These are phyloP conservation scores for Euphorbia lathyris DNA, from an alignment of 345 rosid genomes.

Conservation along the genomic window DNA sequence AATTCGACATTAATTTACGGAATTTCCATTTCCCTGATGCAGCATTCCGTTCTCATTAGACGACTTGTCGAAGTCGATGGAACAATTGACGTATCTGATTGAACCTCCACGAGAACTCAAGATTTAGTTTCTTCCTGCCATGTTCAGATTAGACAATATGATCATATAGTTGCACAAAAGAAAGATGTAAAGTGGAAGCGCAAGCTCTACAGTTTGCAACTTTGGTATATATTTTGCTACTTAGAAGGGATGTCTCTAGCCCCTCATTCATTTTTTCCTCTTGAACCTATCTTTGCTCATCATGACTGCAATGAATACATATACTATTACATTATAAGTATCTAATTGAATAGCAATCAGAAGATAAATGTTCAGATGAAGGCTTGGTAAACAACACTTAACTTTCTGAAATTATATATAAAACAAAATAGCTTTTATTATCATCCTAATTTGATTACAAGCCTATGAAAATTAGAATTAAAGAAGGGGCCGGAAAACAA, in stretches of 20 bases:
- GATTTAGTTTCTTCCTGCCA: constrained; percentile 87
- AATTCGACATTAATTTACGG: not conserved
- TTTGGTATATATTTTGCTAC: constrained; percentile 25
- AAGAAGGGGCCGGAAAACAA: too few relatives aligned
- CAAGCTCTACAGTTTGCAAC: constrained; percentile 12
- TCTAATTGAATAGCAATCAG: too few relatives aligned
- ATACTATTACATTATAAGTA: too few relatives aligned
- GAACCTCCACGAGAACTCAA: constrained; percentile 90
- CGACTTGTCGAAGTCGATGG: constrained; percentile 93
- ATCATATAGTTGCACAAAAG: not conserved
- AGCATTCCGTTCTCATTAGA: constrained; percentile 98
- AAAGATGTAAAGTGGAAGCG: constrained; percentile 22
- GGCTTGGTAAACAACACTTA: too few relatives aligned
- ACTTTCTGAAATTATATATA: too few relatives aligned
- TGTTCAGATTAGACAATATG: constrained; percentile 40
- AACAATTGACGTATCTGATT: constrained; percentile 73
- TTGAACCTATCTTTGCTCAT: too few relatives aligned
- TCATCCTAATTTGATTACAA: too few relatives aligned
- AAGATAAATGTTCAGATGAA: too few relatives aligned
- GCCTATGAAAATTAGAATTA: too few relatives aligned
- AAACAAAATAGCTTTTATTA: too few relatives aligned
- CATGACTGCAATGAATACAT: too few relatives aligned
- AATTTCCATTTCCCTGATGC: constrained; percentile 26
- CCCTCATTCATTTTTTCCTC: too few relatives aligned
- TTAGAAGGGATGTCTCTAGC: constrained; percentile 22